phyloP scores from a whole-genome alignment of 2,329 filamentous ascomycete species.

The Alternaria gansuensis region DNA sequence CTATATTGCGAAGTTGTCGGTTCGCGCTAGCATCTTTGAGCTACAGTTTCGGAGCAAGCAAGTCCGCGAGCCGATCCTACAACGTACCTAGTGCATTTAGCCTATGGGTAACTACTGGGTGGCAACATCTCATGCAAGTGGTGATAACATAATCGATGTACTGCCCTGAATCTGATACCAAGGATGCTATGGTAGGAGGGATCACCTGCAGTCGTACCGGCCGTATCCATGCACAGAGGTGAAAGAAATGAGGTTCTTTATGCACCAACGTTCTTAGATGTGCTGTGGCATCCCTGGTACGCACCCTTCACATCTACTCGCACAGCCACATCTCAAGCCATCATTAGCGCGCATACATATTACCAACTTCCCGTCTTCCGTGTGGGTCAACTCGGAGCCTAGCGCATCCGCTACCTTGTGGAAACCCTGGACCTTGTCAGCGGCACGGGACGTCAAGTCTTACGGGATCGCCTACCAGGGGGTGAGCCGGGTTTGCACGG shows the following conservation, averaged over 20 bases:
- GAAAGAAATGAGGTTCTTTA: not conserved
- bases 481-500: not conserved
- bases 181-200: not conserved
- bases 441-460: slow-evolving; percentile 13
- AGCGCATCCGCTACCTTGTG: slow-evolving; percentile 11
- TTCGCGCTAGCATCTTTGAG: not conserved
- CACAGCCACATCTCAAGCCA: not conserved
- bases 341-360: not conserved
- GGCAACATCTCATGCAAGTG: not conserved
- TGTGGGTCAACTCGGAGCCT: not conserved
- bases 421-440: slow-evolving; percentile 1
- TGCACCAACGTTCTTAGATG: not conserved
- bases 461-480: slow-evolving; percentile 3
- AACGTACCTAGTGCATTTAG: not conserved
- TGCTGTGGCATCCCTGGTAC: not conserved
- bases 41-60: not conserved
- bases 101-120: slow-evolving; percentile 5
- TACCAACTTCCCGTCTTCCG: slow-evolving; percentile 8
- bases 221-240: not conserved
- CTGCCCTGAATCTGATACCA: not conserved
- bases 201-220: not conserved
- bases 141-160: not conserved
- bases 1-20: not conserved
- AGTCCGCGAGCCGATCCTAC: not conserved
- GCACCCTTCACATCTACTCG: not conserved